Conservation (phyloP, 371 early-diverging fungal genomes). For the Actinomucor elegans region DNA sequence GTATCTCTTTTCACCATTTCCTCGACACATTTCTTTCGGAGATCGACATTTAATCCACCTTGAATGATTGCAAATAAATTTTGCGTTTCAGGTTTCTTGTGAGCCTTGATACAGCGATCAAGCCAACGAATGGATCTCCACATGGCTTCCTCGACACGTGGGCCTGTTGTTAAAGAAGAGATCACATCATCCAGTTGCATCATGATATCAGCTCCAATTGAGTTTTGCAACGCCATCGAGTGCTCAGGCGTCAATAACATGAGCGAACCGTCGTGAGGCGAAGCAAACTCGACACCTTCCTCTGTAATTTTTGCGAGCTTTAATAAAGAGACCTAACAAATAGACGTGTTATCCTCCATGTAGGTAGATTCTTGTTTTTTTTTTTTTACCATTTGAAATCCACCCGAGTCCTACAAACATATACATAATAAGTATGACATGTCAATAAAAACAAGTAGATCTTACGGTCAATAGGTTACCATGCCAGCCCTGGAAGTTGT, state of each 20-base stretch:
- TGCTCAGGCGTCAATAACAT: slow-evolving; percentile 96
- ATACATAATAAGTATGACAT: background rate
- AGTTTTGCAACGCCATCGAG: slow-evolving; percentile 90
- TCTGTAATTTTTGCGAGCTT: slow-evolving; percentile 88
- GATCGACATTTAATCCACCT: slow-evolving; percentile 81
- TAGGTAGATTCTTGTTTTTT: background rate
- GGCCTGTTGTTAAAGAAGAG: slow-evolving; percentile 80
- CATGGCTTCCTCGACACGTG: slow-evolving; percentile 92
- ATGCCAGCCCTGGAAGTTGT: slow-evolving; percentile 90
- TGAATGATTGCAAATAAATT: slow-evolving; percentile 97
- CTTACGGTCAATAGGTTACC: slow-evolving; percentile 81
- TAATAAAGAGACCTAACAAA: slow-evolving; percentile 66
- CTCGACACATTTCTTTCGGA: slow-evolving; percentile 78
- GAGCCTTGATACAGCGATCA: slow-evolving; percentile 88
- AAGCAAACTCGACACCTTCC: slow-evolving; percentile 90
- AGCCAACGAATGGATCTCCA: slow-evolving; percentile 94
- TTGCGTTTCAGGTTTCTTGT: slow-evolving; percentile 74
- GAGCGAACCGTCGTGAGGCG: slow-evolving; percentile 78
- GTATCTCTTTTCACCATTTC: slow-evolving; percentile 89
- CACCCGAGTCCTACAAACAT: slow-evolving; percentile 75
- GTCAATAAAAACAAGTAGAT: background rate
- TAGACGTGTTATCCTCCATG: too few relatives aligned
- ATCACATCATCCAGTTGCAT: slow-evolving; percentile 99
- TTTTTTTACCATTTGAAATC: slow-evolving; percentile 89
- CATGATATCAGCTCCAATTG: slow-evolving; percentile 96